These are phyloP conservation scores for Colletotrichum tabaci DNA, from an alignment of 2,329 filamentous ascomycete species.

Conservation along the genomic window DNA sequence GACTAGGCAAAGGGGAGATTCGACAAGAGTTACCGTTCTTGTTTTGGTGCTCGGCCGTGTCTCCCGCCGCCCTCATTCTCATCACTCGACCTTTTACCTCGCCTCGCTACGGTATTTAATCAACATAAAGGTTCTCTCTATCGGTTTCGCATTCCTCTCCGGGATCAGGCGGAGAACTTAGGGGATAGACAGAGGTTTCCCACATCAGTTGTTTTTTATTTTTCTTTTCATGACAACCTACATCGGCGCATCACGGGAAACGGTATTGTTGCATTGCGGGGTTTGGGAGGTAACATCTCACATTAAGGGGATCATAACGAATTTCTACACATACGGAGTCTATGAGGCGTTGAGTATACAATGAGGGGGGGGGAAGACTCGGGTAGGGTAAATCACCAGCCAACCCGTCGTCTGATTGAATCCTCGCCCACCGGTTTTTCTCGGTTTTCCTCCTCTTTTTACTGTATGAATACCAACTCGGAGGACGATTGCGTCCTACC, in stretches of 20 bases:
- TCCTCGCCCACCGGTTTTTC: conserved; percentile 2
- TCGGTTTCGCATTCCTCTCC: conserved; percentile 10
- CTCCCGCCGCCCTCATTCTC: not conserved
- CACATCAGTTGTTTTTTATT: not conserved
- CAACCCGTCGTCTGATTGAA: not conserved
- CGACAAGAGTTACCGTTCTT: not conserved
- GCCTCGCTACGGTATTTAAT: conserved; percentile 28
- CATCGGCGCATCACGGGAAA: conserved; percentile 29
- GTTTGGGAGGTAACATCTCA: conserved; percentile 3
- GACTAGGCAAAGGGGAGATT: not conserved
- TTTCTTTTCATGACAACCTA: not conserved
- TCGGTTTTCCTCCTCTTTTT: not conserved
- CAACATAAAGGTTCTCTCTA: conserved; percentile 21
- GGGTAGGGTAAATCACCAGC: not conserved
- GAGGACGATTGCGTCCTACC: conserved; percentile 10
- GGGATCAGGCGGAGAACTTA: not conserved
- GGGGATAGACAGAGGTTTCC: conserved; percentile 15
- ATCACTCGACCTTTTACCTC: not conserved
- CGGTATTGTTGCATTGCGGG: conserved; percentile 39
- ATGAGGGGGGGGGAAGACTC: not conserved
- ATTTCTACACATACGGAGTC: conserved; percentile 15
- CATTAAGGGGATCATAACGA: conserved; percentile 3
- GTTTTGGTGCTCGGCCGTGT: not conserved
- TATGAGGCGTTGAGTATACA: not conserved
- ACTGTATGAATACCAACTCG: conserved; percentile 38